Evolutionary conservation across 805 yeast species (phyloP), one percentile per base, ranked within the genome.

Genomic region (Pichia ethanolica): DNA sequence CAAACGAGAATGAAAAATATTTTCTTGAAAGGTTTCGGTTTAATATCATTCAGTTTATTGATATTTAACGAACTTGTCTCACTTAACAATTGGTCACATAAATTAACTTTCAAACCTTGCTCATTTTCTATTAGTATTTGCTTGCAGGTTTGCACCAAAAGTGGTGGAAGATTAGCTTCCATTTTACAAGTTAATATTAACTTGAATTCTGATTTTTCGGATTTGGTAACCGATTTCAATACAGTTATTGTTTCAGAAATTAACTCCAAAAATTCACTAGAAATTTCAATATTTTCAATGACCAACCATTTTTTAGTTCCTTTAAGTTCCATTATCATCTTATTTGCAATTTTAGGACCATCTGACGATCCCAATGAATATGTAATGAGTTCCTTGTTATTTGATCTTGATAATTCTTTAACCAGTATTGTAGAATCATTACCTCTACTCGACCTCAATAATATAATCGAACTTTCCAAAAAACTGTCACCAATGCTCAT

Each of bases 291-390:
- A 59, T 90, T 90, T 60, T 91, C 96, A 33, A 91, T 64, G 32
- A 90, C 57, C 0, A 91, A 63, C 96, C 96, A 89, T 1, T 63
- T 57, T 0, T 87, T 89, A 1, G 60, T 59, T n/a, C 61, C 66
- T 1, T 73, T 59, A 0, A 80, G 78, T 9, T 61, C 64, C 1
- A 62, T 58, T 8, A 88, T 66, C n/a, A 79, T 78, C 45, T 69
- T 66, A 26, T 75, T 77, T 0, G 91, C 90, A 39, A 71, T 66
- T 3, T 69, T 74, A 2, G 71, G 63, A 9, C 86, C 83, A 63
- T 88, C 95, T 27, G 63, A 60, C 0, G 95, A 79, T 0, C 96
- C 97, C 78, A 90, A 72, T 0, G 96, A 78, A 37, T 86, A 73
- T 1, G 73, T 63, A 0, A 58, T 60, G 35, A 82, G 58, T 3